These are phyloP conservation scores for Canavalia ensiformis DNA, from an alignment of 306 rosid species.

Conservation along the genomic window DNA sequence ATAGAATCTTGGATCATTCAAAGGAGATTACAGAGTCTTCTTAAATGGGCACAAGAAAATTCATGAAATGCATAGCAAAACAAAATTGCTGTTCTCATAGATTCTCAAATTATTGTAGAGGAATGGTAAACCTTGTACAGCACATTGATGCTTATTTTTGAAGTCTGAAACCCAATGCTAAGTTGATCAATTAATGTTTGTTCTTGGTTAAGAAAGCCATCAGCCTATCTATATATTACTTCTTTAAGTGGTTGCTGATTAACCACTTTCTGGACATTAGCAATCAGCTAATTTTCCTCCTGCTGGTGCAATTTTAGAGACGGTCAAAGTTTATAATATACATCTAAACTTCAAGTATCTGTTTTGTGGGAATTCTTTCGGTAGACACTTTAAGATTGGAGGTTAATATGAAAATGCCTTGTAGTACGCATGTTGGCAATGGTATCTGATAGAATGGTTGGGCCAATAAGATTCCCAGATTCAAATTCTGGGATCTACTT, in stretches of 20 bases:
- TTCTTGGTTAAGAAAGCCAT: conserved; percentile 29
- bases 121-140: conserved; percentile 82
- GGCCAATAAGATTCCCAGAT: conserved; percentile 87
- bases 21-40: conserved; percentile 28
- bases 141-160: conserved; percentile 83
- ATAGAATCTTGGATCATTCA: conserved; percentile 18
- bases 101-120: conserved; percentile 71
- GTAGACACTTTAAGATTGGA: not conserved
- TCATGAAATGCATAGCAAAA: not conserved
- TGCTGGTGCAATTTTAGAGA: not conserved
- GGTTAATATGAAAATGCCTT: conserved; percentile 52
- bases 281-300: not conserved
- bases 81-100: conserved; percentile 78
- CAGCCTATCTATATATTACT: not conserved
- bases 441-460: conserved; percentile 76
- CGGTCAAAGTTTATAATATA: conserved; percentile 9
- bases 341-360: conserved; percentile 26
- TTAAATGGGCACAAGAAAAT: conserved; percentile 12
- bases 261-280: not conserved
- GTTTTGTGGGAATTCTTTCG: conserved; percentile 3
- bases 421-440: conserved; percentile 75
- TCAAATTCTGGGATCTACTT: conserved; percentile 83
- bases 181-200: conserved; percentile 54
- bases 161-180: conserved; percentile 83
- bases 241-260: not conserved